Base-by-base conservation (phyloP, 768 basidiomycete genomes). In the Lentinus brumalis region DNA sequence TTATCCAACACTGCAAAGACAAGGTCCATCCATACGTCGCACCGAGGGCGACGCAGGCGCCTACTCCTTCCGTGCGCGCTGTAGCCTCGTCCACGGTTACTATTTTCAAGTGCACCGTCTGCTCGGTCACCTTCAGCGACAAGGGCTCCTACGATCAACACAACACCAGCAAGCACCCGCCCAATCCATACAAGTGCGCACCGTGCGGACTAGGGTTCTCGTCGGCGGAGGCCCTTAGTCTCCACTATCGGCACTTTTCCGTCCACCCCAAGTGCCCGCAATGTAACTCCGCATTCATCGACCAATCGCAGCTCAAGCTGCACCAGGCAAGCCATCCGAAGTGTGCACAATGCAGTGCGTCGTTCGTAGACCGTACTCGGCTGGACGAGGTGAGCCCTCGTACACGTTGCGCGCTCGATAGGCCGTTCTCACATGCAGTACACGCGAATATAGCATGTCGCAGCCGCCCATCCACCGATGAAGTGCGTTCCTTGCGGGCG, bases 131-230 rank as follows among this genome's bases (percentile, higher is more conserved):
- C 4, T 61, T 56, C 54, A 11, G n/a, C 7, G 41, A 51, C 54
- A 38, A 61, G 49, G 15, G 12, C 4, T 1, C 31, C 1, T 56
- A 52, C 42, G 56, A 52, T 14, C 29, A 38, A 3, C 60, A 61
- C 40, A n/a, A 14, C 15, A 47, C 18, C 3, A 45, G 2, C 32
- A 44, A 44, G 30, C 60, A 61, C 30, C 14, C 41, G 31, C 1
- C 60, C 9, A 26, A 32, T n/a, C 49, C 60, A 29, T 63, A 41
- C 54, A 52, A 41, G 18, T 63, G 62, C 54, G 42, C 12, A 2
- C 62, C 62, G 12, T 63, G 62, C 44, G 53, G 14, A 14, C 29
- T 63, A 15, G 50, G 59, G 5, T 63, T 63, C 54, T 59, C 57
- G 8, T 56, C 62, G 8, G 45, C 62, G 44, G 57, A 63, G 49